These are phyloP conservation scores for Citrus glauca DNA, from an alignment of 345 rosid species.

Conservation along the genomic window DNA sequence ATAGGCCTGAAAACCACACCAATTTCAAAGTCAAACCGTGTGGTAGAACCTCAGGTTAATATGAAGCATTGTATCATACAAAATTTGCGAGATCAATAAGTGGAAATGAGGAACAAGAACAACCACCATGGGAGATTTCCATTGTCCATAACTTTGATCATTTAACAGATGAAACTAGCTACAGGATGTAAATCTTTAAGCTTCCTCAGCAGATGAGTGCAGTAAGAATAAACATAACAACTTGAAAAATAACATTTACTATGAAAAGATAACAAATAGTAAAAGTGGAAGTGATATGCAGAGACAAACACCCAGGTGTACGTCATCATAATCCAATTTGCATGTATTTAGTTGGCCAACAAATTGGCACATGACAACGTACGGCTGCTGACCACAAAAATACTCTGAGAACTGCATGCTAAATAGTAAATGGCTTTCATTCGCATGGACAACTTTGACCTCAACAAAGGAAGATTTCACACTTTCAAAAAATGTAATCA, in stretches of 20 bases:
- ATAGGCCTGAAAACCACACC: constrained; percentile 63
- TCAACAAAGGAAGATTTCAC: neutral
- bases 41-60: neutral
- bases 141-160: neutral
- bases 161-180: neutral
- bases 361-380: neutral
- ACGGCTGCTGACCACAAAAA: neutral
- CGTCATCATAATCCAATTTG: neutral
- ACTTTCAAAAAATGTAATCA: neutral
- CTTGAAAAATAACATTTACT: neutral
- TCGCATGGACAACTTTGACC: neutral
- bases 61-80: neutral
- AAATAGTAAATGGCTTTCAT: neutral
- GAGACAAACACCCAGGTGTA: neutral
- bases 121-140: neutral
- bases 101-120: neutral
- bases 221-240: neutral
- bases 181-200: neutral
- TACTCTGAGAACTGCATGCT: neutral
- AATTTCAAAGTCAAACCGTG: constrained; percentile 11
- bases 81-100: neutral
- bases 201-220: neutral
- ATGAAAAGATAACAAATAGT: neutral
- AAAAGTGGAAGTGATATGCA: neutral
- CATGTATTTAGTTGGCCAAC: neutral